Evolutionary conservation across 371 early-diverging fungal species (phyloP), one percentile per base, ranked within the genome.

Genomic region (Lichtheimia ornata): DNA sequence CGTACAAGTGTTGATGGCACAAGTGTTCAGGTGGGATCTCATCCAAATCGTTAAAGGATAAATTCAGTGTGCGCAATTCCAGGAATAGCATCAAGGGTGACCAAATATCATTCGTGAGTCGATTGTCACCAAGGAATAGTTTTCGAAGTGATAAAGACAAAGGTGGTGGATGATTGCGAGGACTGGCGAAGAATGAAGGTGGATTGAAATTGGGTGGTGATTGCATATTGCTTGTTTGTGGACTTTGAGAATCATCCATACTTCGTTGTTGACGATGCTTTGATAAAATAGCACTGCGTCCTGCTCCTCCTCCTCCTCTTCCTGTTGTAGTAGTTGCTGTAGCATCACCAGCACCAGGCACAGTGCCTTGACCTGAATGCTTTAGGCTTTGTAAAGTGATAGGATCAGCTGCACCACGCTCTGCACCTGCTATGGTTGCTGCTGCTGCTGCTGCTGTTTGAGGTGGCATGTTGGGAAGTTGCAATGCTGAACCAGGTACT

Each of bases 11-110:
- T 6, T 77, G 76, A 43, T 77, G 77, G 25, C 73, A 77, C 2
- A 83, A 65, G 11, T 79, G 73, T 35, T 84, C 82, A 0, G 77
- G 73, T n/a, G 89, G 89, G 60, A 92, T 83, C 62, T 95, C 94
- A 58, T 86, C 87, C 20, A 96, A 82, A 42, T 87, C 85, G 66
- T 96, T 96, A 65, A 92, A 91, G 41, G 91, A 89, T 35, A 93
- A 65, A 62, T 95, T 94, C 45, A 97, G 84, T 5, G 88, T 76
- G 17, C 77, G 81, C 18, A 97, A 72, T 65, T 91, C 89, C 13
- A 84, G 81, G 45, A 95, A 84, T 24, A 83, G 74, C 7, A 87
- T 82, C 22, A 94, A 71, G 4, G 91, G 84, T n/a, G 84, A 78
- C 78, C 92, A 91, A 13, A 94, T 74, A 45, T 77, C 77, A 57